Percentiles rank a stretch among this genome's conserved stretches.
Evolutionary conservation across 768 basidiomycete genomes (phyloP).

Genomic region (Roridomyces roridus): DNA sequence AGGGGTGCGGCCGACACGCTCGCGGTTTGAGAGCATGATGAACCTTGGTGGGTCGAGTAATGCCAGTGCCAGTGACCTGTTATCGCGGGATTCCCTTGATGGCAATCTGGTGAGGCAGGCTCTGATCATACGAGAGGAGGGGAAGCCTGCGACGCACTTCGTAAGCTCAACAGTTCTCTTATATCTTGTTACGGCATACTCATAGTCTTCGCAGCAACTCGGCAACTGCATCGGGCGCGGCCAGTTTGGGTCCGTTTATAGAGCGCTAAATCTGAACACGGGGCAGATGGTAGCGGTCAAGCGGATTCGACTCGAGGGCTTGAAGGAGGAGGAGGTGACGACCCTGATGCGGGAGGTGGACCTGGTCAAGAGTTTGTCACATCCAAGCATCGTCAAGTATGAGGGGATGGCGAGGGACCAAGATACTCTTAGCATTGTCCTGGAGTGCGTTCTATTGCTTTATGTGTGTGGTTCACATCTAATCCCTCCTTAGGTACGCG

Average conservation of each 20-base stretch:
- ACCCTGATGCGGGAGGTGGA: conserved; percentile 96
- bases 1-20: conserved; percentile 56
- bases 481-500: conserved; percentile 68
- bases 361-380: conserved; percentile 86
- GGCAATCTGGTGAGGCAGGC: conserved; percentile 70
- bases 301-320: conserved; percentile 87
- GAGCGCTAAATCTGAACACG: conserved; percentile 90
- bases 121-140: conserved; percentile 80
- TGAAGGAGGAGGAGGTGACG: conserved; percentile 89
- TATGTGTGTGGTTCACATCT: conserved; percentile 17
- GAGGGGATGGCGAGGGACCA: conserved; percentile 94
- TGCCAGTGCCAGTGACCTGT: conserved; percentile 70
- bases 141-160: conserved; percentile 79
- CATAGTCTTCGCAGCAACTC: conserved; percentile 71
- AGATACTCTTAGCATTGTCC: conserved; percentile 87
- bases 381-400: conserved; percentile 97
- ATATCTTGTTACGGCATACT: conserved; percentile 22
- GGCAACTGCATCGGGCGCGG: conserved; percentile 97
- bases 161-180: conserved; percentile 54
- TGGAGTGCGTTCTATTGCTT: conserved; percentile 72
- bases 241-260: conserved; percentile 96
- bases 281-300: conserved; percentile 99
- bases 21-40: conserved; percentile 78
- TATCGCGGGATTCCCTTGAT: conserved; percentile 66
- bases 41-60: conserved; percentile 62